Evolutionary conservation across 2,329 filamentous ascomycete species (phyloP).

Genomic region (Scytalidium sp.): DNA sequence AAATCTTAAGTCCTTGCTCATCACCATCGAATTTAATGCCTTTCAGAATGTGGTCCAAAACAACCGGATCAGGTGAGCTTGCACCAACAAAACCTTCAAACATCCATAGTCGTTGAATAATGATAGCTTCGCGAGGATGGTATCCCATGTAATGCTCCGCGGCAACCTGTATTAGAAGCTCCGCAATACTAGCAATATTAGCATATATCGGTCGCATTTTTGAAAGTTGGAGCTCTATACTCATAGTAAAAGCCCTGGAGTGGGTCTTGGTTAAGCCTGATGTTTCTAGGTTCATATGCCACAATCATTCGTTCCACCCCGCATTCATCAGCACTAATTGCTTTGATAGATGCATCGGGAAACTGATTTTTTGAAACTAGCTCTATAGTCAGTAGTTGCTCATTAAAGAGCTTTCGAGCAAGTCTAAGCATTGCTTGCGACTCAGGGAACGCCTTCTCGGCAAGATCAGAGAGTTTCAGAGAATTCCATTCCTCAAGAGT

Average conservation of each 20-base stretch:
- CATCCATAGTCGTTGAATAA: slow-evolving; percentile 34
- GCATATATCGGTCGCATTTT: neutral
- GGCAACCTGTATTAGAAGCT: slow-evolving; percentile 11
- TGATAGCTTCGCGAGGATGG: slow-evolving; percentile 30
- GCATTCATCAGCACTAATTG: slow-evolving; percentile 3
- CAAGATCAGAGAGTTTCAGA: slow-evolving; percentile 20
- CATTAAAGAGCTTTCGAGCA: slow-evolving; percentile 9
- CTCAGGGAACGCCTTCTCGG: slow-evolving; percentile 38
- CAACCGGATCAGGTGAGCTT: slow-evolving; percentile 9
- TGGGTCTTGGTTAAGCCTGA: slow-evolving; percentile 4
- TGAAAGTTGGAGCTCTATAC: neutral
- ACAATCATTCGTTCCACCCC: slow-evolving; percentile 10
- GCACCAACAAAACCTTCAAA: slow-evolving; percentile 28
- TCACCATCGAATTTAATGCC: slow-evolving; percentile 3
- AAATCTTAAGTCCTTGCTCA: neutral
- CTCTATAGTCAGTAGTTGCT: slow-evolving; percentile 8
- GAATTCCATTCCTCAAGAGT: slow-evolving; percentile 31
- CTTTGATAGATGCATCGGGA: slow-evolving; percentile 5
- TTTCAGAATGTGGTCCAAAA: slow-evolving; percentile 8
- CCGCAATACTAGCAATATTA: slow-evolving; percentile 6
- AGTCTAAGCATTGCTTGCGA: slow-evolving; percentile 26
- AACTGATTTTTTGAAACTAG: slow-evolving; percentile 14
- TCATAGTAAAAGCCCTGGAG: slow-evolving; percentile 12
- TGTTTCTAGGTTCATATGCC: slow-evolving; percentile 9
- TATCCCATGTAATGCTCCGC: slow-evolving; percentile 16